phyloP scores from a whole-genome alignment of 257 asterid genomes.

The Echium plantagineum region DNA sequence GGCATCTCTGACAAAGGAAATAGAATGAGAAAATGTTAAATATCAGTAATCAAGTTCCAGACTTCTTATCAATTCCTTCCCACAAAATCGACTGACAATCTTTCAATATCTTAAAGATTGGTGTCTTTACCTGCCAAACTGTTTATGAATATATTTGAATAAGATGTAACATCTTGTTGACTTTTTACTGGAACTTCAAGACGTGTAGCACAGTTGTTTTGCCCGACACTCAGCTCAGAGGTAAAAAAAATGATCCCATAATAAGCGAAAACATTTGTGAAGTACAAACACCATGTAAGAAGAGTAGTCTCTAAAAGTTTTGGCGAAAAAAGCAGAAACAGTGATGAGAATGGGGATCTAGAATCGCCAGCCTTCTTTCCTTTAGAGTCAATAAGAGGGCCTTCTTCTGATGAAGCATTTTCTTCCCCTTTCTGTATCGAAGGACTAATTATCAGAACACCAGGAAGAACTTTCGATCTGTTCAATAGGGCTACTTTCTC shows the following conservation, averaged over 20 bases:
- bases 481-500: constrained; percentile 26
- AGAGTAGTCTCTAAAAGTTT: constrained; percentile 17
- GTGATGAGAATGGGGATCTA: constrained; percentile 24
- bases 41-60: too few relatives aligned
- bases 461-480: constrained; percentile 21
- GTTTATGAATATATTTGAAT: too few relatives aligned
- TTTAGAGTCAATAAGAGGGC: constrained; percentile 10
- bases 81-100: too few relatives aligned
- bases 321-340: constrained; percentile 13
- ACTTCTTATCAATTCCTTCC: too few relatives aligned
- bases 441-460: constrained; percentile 19
- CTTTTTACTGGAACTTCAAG: constrained; percentile 11
- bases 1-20: too few relatives aligned
- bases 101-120: too few relatives aligned
- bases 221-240: constrained; percentile 15
- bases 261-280: constrained; percentile 17
- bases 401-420: constrained; percentile 29
- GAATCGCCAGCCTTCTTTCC: neutral
- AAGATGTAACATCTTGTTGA: too few relatives aligned
- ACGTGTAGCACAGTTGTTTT: constrained; percentile 28
- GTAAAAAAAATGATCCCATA: constrained; percentile 22
- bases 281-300: constrained; percentile 18
- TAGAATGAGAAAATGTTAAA: too few relatives aligned
- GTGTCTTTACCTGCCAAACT: too few relatives aligned
- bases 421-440: constrained; percentile 6